These are phyloP conservation scores for Raphanus sativus DNA, from an alignment of 345 rosid genomes.

Conservation along the genomic window DNA sequence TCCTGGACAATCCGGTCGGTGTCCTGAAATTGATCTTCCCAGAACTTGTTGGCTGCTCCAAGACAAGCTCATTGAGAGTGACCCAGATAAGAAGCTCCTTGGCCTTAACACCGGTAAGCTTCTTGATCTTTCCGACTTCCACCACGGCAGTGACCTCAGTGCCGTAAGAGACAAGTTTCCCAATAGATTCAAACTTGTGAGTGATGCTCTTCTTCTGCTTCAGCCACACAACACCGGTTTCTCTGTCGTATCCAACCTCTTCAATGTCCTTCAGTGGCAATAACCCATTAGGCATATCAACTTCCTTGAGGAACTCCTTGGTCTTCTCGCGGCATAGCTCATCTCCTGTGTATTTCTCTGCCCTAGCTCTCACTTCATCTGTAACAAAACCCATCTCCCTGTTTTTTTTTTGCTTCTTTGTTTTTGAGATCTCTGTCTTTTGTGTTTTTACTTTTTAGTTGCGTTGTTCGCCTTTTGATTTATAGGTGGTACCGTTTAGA, in stretches of 20 bases:
- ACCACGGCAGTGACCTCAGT: slow-evolving; percentile 72
- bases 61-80: slow-evolving; percentile 57
- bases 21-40: slow-evolving; percentile 73
- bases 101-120: slow-evolving; percentile 87
- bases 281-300: slow-evolving; percentile 68
- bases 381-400: slow-evolving; percentile 58
- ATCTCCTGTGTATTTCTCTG: slow-evolving; percentile 78
- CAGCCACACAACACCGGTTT: slow-evolving; percentile 87
- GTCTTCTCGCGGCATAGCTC: slow-evolving; percentile 72
- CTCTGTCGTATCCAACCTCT: slow-evolving; percentile 77
- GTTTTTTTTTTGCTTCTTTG: background rate
- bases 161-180: slow-evolving; percentile 57
- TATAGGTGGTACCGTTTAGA: slow-evolving; percentile 21
- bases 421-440: slow-evolving; percentile 9
- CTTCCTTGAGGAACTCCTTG: slow-evolving; percentile 53
- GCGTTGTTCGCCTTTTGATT: background rate
- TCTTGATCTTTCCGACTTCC: slow-evolving; percentile 72
- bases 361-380: slow-evolving; percentile 70
- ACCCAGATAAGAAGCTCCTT: slow-evolving; percentile 90
- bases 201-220: slow-evolving; percentile 77
- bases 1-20: slow-evolving; percentile 67
- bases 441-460: background rate
- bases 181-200: slow-evolving; percentile 80
- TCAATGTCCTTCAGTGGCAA: slow-evolving; percentile 72
- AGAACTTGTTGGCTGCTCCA: slow-evolving; percentile 50